phyloP scores from a whole-genome alignment of 2,329 filamentous ascomycete genomes.

The Neoascochyta sp. region DNA sequence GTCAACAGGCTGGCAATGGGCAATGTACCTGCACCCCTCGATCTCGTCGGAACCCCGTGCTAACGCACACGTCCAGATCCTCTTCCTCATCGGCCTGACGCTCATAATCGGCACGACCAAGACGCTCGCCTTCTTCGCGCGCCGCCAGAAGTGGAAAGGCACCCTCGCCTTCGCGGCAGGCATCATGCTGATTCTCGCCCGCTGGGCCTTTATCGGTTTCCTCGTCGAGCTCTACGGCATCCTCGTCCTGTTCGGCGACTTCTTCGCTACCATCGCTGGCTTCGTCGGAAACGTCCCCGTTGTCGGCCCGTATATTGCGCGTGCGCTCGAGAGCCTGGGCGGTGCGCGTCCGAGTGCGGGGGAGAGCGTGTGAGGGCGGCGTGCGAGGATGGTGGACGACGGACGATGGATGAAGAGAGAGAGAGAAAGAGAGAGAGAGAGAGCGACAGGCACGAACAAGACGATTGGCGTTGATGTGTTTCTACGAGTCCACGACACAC shows the following conservation, averaged over 20 bases:
- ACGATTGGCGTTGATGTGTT: too few relatives aligned
- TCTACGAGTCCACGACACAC: too few relatives aligned
- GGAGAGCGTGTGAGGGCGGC: slow-evolving; percentile 2
- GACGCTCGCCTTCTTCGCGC: slow-evolving; percentile 89
- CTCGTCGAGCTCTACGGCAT: slow-evolving; percentile 89
- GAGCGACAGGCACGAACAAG: not conserved
- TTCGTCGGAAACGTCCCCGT: slow-evolving; percentile 83
- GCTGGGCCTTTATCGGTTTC: slow-evolving; percentile 91
- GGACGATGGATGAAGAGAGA: not conserved
- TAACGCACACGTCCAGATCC: slow-evolving; percentile 61
- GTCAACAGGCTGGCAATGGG: slow-evolving; percentile 95
- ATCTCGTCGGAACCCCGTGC: slow-evolving; percentile 3
- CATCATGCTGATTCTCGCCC: slow-evolving; percentile 77
- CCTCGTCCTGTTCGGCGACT: slow-evolving; percentile 90
- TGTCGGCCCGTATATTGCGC: slow-evolving; percentile 79
- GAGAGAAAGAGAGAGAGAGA: not conserved
- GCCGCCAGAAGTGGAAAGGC: slow-evolving; percentile 87
- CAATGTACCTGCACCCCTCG: slow-evolving; percentile 58
- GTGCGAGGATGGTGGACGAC: not conserved
- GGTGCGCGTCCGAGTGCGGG: slow-evolving; percentile 7
- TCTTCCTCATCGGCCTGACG: slow-evolving; percentile 94
- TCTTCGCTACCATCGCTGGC: slow-evolving; percentile 84
- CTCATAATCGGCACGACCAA: slow-evolving; percentile 92
- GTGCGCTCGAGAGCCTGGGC: slow-evolving; percentile 61
- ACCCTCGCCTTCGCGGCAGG: slow-evolving; percentile 83